Conservation (phyloP, 2,329 filamentous ascomycete species). For the Colletotrichum sp. region DNA sequence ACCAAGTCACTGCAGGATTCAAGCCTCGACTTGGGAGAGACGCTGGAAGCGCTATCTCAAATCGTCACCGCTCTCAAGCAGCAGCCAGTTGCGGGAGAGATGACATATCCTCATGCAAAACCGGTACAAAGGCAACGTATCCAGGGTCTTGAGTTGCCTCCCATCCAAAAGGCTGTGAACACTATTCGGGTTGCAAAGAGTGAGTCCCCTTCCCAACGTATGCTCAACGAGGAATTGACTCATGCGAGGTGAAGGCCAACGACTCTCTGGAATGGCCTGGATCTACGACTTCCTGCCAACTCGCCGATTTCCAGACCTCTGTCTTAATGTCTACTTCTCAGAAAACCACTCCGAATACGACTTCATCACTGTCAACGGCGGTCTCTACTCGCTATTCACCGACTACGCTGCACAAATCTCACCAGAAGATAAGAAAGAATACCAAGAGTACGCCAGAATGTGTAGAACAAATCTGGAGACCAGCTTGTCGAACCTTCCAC, state of each 20-base stretch:
- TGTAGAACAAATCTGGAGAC: constrained; percentile 36
- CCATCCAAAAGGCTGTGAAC: constrained; percentile 18
- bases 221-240: not conserved
- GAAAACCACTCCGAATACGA: constrained; percentile 34
- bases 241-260: not conserved
- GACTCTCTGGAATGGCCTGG: constrained; percentile 25
- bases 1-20: constrained; percentile 27
- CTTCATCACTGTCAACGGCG: constrained; percentile 37
- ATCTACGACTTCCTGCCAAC: constrained; percentile 33
- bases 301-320: constrained; percentile 35
- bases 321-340: constrained; percentile 37
- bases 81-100: constrained; percentile 28
- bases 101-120: constrained; percentile 29
- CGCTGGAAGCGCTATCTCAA: constrained; percentile 37
- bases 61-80: constrained; percentile 31
- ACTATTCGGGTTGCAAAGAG: constrained; percentile 5
- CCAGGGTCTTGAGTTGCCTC: constrained; percentile 16
- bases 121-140: not conserved
- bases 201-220: not conserved
- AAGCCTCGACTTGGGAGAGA: constrained; percentile 37
- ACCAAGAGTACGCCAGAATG: constrained; percentile 25
- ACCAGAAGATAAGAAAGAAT: constrained; percentile 26
- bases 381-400: constrained; percentile 24
- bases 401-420: constrained; percentile 18
- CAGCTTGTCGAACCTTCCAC: constrained; percentile 32